Evolutionary conservation across 1,139 yeast species (phyloP).

Genomic region (Barnettozyma hawaiiensis): DNA sequence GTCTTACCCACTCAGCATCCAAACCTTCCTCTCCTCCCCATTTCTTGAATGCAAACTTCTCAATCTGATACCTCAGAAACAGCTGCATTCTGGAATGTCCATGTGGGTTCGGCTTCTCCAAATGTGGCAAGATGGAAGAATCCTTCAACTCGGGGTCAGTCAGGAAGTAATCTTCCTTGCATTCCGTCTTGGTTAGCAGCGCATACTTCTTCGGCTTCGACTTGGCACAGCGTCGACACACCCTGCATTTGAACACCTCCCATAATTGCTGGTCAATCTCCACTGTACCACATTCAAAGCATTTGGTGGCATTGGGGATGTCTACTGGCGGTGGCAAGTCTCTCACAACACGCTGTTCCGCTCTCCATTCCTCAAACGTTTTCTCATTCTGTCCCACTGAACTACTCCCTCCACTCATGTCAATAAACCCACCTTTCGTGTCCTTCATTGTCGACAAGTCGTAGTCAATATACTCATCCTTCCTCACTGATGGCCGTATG

Average conservation of each 20-base stretch:
- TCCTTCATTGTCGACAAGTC: slow-evolving; percentile 89
- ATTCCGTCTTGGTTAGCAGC: slow-evolving; percentile 88
- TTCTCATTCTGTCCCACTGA: slow-evolving; percentile 31
- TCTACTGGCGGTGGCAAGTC: slow-evolving; percentile 70
- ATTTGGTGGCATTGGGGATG: slow-evolving; percentile 64
- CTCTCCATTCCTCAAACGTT: slow-evolving; percentile 74
- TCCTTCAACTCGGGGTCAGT: slow-evolving; percentile 92
- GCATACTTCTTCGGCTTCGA: slow-evolving; percentile 83
- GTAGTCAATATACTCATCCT: slow-evolving; percentile 79
- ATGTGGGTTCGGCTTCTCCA: slow-evolving; percentile 94
- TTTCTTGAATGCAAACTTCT: slow-evolving; percentile 83
- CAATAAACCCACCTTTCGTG: slow-evolving; percentile 80
- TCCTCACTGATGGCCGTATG: slow-evolving; percentile 38
- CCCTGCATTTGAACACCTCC: slow-evolving; percentile 64
- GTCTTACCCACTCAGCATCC: slow-evolving; percentile 85
- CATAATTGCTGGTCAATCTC: slow-evolving; percentile 74
- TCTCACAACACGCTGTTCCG: slow-evolving; percentile 46
- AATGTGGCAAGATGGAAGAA: slow-evolving; percentile 55
- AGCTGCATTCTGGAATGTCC: slow-evolving; percentile 89
- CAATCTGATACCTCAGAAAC: slow-evolving; percentile 83
- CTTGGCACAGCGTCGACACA: slow-evolving; percentile 73
- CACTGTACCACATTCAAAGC: slow-evolving; percentile 71
- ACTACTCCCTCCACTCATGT: slow-evolving; percentile 22
- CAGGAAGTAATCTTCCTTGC: slow-evolving; percentile 82
- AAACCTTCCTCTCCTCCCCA: slow-evolving; percentile 92